Evolutionary conservation across 345 rosid genomes (phyloP).

Genomic region (Noccaea bulbosa): DNA sequence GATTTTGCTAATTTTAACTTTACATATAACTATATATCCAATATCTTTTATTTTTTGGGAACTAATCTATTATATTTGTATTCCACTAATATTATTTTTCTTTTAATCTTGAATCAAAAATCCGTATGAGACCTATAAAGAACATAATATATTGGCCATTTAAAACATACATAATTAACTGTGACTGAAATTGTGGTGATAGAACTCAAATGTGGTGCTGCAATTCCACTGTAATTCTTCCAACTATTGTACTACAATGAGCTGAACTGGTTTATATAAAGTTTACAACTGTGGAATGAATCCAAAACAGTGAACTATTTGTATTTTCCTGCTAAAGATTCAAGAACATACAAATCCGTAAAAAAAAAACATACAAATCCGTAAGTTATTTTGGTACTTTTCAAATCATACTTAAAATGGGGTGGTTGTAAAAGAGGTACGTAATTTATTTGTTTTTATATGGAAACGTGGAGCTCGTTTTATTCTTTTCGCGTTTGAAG

Average conservation of each 20-base stretch:
- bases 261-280: not conserved
- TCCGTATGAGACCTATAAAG: no score
- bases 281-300: not conserved
- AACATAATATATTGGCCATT: no score
- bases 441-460: not conserved
- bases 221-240: not conserved
- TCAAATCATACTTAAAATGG: not conserved
- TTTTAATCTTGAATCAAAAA: no score
- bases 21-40: no score
- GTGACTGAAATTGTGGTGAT: not conserved
- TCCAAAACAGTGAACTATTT: not conserved
- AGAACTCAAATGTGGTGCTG: not conserved
- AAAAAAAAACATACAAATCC: not conserved
- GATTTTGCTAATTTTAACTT: no score
- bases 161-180: not conserved
- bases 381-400: not conserved
- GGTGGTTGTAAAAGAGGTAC: constrained; percentile 2
- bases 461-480: constrained; percentile 16
- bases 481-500: not conserved
- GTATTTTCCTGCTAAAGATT: not conserved
- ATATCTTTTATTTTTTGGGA: no score
- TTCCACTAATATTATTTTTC: no score
- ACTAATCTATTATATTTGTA: no score
- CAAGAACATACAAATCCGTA: not conserved
- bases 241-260: not conserved